These are phyloP conservation scores for Logfia minima DNA, from an alignment of 129 eudicot genomes.

Conservation along the genomic window DNA sequence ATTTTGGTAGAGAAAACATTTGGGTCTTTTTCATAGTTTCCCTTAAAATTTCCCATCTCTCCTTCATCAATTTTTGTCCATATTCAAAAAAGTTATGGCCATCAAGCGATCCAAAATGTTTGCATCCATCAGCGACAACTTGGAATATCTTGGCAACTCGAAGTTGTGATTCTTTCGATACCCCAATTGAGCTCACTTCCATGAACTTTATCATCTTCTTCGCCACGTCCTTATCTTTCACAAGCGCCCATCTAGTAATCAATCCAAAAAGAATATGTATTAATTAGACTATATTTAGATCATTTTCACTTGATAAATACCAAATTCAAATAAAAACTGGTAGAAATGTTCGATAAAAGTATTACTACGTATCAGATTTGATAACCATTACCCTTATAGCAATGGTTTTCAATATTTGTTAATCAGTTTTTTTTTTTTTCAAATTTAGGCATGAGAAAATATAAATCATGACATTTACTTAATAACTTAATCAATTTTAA, in stretches of 20 bases:
- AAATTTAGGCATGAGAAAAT: background rate
- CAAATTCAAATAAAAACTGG: background rate
- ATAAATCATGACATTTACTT: background rate
- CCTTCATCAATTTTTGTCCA: constrained; percentile 40
- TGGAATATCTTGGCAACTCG: constrained; percentile 72
- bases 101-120: constrained; percentile 23
- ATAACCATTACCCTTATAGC: background rate
- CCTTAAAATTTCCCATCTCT: constrained; percentile 73
- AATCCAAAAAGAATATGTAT: background rate
- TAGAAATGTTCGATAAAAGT: background rate
- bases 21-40: constrained; percentile 34
- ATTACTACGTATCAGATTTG: background rate
- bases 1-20: constrained; percentile 49
- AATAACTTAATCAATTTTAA: background rate
- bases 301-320: background rate
- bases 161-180: constrained; percentile 80
- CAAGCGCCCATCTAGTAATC: constrained; percentile 80
- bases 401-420: too few species aligned
- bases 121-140: constrained; percentile 58
- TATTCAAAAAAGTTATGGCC: constrained; percentile 50
- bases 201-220: constrained; percentile 60
- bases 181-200: constrained; percentile 71
- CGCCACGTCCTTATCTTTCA: constrained; percentile 74
- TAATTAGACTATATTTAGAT: background rate
- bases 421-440: background rate